Conservation (phyloP, 2,329 filamentous ascomycete genomes). For the Didymella pomorum region DNA sequence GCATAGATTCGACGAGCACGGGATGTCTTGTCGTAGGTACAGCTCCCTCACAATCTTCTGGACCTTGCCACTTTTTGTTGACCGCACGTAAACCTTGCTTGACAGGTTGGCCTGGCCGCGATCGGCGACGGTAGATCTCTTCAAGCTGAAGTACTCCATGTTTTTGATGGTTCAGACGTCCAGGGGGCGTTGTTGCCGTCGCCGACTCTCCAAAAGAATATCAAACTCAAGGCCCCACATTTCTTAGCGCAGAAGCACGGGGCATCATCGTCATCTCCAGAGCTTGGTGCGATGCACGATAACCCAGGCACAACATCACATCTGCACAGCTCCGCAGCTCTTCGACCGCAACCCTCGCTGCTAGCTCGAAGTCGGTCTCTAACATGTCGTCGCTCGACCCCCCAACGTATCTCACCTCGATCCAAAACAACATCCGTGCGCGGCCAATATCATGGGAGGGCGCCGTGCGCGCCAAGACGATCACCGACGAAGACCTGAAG, state of each 20-base stretch:
- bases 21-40: constrained; percentile 95
- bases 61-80: constrained; percentile 94
- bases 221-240: constrained; percentile 2
- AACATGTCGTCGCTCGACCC: constrained; percentile 90
- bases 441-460: constrained; percentile 98
- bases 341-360: constrained; percentile 10
- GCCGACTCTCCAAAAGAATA: not conserved
- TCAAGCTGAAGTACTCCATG: constrained; percentile 61
- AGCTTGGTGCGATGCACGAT: constrained; percentile 41
- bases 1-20: constrained; percentile 93
- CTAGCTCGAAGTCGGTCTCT: constrained; percentile 18
- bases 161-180: constrained; percentile 8
- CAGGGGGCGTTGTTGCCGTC: constrained; percentile 18
- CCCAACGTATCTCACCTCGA: constrained; percentile 83
- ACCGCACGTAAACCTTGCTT: constrained; percentile 94
- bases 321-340: constrained; percentile 28
- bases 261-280: constrained; percentile 27
- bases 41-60: constrained; percentile 98
- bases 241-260: constrained; percentile 3
- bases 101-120: constrained; percentile 76
- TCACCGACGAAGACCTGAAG: constrained; percentile 91
- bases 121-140: constrained; percentile 63
- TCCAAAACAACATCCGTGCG: constrained; percentile 96
- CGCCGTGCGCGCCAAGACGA: constrained; percentile 88
- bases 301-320: constrained; percentile 41